Evolutionary conservation across 495 filamentous ascomycete species (phyloP).

Genomic region (Tuber melanosporum): DNA sequence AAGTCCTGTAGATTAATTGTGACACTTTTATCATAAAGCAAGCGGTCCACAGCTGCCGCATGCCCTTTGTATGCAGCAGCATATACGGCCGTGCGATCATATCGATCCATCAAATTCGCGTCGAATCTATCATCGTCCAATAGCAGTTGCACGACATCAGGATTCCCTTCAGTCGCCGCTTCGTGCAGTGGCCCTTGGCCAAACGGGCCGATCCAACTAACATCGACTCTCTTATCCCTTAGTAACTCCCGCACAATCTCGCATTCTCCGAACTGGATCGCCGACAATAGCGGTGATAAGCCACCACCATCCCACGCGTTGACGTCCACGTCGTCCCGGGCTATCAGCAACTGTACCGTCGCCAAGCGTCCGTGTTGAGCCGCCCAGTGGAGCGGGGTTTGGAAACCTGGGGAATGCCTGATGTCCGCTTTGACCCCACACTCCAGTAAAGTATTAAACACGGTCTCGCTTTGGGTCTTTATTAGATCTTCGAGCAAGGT

Average conservation of each 20-base stretch:
- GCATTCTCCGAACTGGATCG: not conserved
- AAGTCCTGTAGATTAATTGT: not conserved
- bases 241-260: not conserved
- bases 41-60: not conserved
- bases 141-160: conserved; percentile 6
- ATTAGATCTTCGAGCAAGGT: not conserved
- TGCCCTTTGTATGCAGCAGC: not conserved
- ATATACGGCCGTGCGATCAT: not conserved
- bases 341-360: not conserved
- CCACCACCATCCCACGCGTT: not conserved
- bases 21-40: not conserved
- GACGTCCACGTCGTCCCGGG: not conserved
- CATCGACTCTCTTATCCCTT: not conserved
- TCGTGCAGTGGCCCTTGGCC: conserved; percentile 4
- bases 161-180: not conserved
- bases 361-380: conserved; percentile 8
- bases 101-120: not conserved
- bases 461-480: not conserved
- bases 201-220: not conserved
- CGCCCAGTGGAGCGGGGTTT: conserved; percentile 18
- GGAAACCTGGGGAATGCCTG: not conserved
- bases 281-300: not conserved
- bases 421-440: not conserved
- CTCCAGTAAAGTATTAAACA: not conserved
- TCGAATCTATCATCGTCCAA: not conserved